These are phyloP conservation scores for Sclerotiophoma versabilis DNA, from an alignment of 2,329 filamentous ascomycete species.

Conservation along the genomic window DNA sequence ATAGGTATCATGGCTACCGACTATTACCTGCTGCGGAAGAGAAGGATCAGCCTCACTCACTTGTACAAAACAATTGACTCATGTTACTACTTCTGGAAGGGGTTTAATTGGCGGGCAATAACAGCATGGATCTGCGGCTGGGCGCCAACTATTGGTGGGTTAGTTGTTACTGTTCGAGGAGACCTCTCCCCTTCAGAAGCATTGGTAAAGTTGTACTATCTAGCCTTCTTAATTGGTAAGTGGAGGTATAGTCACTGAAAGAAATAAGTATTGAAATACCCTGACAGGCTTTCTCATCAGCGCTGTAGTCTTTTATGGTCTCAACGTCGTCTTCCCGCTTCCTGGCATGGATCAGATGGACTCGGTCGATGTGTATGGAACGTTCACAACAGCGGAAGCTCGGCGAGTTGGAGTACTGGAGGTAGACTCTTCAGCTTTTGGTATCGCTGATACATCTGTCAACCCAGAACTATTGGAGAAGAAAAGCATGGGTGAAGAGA, in stretches of 20 bases:
- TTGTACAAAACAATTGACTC: slow-evolving; percentile 47
- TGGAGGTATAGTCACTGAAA: no score
- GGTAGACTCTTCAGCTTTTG: slow-evolving; percentile 9
- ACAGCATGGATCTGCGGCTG: slow-evolving; percentile 56
- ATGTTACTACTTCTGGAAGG: slow-evolving; percentile 55
- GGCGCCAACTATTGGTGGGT: slow-evolving; percentile 53
- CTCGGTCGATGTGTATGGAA: slow-evolving; percentile 54
- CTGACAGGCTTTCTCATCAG: slow-evolving; percentile 51
- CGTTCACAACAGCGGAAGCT: slow-evolving; percentile 55
- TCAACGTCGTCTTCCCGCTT: slow-evolving; percentile 53
- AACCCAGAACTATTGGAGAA: neutral
- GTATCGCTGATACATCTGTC: slow-evolving; percentile 2
- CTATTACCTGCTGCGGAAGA: slow-evolving; percentile 47
- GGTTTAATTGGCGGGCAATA: slow-evolving; percentile 54
- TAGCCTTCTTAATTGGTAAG: slow-evolving; percentile 56
- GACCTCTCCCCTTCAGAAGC: slow-evolving; percentile 45
- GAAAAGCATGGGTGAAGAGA: slow-evolving; percentile 4
- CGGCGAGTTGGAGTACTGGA: slow-evolving; percentile 48
- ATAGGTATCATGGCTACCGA: slow-evolving; percentile 51
- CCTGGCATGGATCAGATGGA: slow-evolving; percentile 54
- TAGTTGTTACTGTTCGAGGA: slow-evolving; percentile 48
- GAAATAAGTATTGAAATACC: slow-evolving; percentile 10
- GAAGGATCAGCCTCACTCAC: slow-evolving; percentile 47
- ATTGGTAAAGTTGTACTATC: slow-evolving; percentile 56
- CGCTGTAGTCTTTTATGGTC: slow-evolving; percentile 37